phyloP scores from a whole-genome alignment of 495 filamentous ascomycete species.

The Chaetomium cochliodes region DNA sequence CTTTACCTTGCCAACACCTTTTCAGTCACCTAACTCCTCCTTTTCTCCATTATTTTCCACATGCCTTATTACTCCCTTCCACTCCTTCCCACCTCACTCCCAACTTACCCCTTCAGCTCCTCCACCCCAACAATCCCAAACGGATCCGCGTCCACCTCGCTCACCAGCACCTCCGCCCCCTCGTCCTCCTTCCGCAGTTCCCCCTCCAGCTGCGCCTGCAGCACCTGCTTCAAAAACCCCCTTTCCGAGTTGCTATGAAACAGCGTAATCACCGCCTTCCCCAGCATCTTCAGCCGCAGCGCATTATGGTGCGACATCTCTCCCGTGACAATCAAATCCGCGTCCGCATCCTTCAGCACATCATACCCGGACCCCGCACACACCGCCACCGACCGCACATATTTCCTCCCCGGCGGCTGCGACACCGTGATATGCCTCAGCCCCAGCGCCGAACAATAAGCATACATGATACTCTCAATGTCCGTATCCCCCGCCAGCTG shows the following conservation, averaged over 20 bases:
- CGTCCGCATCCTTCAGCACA: slow-evolving; percentile 64
- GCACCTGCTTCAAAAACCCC: slow-evolving; percentile 67
- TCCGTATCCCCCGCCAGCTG: slow-evolving; percentile 58
- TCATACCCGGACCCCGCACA: slow-evolving; percentile 83
- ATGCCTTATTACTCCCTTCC: neutral
- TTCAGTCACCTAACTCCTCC: neutral
- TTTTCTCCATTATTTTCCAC: neutral
- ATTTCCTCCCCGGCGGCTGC: slow-evolving; percentile 28
- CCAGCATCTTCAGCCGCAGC: slow-evolving; percentile 79
- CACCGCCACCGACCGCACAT: slow-evolving; percentile 50
- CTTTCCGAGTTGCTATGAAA: slow-evolving; percentile 93
- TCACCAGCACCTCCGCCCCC: slow-evolving; percentile 64
- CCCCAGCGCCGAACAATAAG: slow-evolving; percentile 39
- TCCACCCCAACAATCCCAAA: slow-evolving; percentile 49
- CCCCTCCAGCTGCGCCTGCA: slow-evolving; percentile 63
- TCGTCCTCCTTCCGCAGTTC: slow-evolving; percentile 52
- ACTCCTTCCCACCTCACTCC: neutral
- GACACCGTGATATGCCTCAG: slow-evolving; percentile 46
- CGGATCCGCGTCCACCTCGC: slow-evolving; percentile 72
- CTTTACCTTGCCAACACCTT: too few species aligned
- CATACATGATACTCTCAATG: slow-evolving; percentile 60
- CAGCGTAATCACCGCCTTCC: slow-evolving; percentile 77
- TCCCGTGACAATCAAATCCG: slow-evolving; percentile 84
- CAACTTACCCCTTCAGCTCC: neutral
- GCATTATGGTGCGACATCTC: slow-evolving; percentile 93